These are phyloP conservation scores for Mikania micrantha DNA, from an alignment of 129 eudicot species.

Conservation along the genomic window DNA sequence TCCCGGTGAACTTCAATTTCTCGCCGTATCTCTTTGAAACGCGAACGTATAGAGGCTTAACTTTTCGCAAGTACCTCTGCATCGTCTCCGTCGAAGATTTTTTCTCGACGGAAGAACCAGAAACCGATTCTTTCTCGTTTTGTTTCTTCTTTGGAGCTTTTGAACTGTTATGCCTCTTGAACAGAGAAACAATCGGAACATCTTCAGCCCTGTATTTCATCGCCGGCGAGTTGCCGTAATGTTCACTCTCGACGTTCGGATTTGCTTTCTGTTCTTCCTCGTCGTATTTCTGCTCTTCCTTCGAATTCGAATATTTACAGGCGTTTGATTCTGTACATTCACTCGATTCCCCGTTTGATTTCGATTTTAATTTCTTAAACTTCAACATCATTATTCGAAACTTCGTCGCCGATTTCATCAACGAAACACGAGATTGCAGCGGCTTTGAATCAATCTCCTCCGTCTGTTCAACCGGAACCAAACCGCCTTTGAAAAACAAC, in stretches of 20 bases:
- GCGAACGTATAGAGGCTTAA: conserved; percentile 77
- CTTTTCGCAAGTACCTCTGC: conserved; percentile 69
- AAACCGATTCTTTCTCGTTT: conserved; percentile 16
- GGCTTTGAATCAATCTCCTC: conserved; percentile 27
- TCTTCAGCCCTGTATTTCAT: conserved; percentile 61
- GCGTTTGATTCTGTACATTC: conserved; percentile 13
- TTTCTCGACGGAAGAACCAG: conserved; percentile 30
- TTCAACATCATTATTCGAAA: conserved; percentile 63
- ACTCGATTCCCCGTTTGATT: conserved; percentile 11
- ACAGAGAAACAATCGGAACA: conserved; percentile 50
- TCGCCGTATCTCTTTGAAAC: conserved; percentile 71
- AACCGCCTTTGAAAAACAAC: conserved; percentile 55
- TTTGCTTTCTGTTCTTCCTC: conserved; percentile 3
- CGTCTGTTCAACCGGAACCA: conserved; percentile 37
- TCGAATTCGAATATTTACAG: conserved; percentile 9
- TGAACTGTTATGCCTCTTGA: conserved; percentile 49
- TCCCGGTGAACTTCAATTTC: conserved; percentile 51
- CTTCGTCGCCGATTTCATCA: conserved; percentile 55
- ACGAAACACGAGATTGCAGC: conserved; percentile 36
- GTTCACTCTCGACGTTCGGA: neutral
- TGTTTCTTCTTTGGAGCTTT: conserved; percentile 18
- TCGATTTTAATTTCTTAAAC: conserved; percentile 56
- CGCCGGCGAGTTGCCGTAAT: conserved; percentile 31
- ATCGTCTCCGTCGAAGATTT: conserved; percentile 48
- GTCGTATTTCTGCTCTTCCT: conserved; percentile 9